Evolutionary conservation across 305 asterid species (phyloP), one percentile per base, ranked within the genome.

Genomic region (Rubia tinctorum): DNA sequence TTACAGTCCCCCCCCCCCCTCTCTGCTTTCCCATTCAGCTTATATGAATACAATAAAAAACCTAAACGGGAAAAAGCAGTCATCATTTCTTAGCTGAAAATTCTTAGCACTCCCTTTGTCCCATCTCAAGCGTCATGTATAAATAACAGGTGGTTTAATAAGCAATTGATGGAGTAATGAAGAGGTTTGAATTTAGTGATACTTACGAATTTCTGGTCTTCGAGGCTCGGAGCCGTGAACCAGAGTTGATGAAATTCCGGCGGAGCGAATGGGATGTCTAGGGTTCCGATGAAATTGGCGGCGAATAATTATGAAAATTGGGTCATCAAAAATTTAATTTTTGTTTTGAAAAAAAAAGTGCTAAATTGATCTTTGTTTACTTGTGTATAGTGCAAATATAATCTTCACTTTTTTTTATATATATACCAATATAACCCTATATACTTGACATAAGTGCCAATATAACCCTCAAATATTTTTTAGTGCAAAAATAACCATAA

Each of bases 21-120:
- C 99, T 83, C 87, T 92, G 91, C 83, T 86, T 94, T 44, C 89
- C 99, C 99, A 90, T 93, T 73, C 9, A 60, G 73, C 69, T 60
- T 56, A 34, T 15, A 20, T 7, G 43, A 62, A 30, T 42, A 23
- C 5, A 40, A 34, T 13, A 58, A 25, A 8, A 30, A 30, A 30
- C 34, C 34, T 30, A 49, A 44, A 14, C 51, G 10, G 51, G 15
- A 44, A 44, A 44, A 9, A 1, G 2, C 17, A 45, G 1, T 30
- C 2, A 45, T 2, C 51, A 3, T 44, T 44, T 9, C 51, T 47
- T 11, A 12, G 53, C 53, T 13, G 12, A 5, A 13, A 49, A 13
- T 49, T 49, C 55, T 49, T 15, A 30, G 3, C 3, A 30, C 1
- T 30, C 34, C 34, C 1, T 30, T 30, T 30, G 2, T 30, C 34